Evolutionary conservation across 2,329 filamentous ascomycete genomes (phyloP).

Genomic region (Xylaria sp.): DNA sequence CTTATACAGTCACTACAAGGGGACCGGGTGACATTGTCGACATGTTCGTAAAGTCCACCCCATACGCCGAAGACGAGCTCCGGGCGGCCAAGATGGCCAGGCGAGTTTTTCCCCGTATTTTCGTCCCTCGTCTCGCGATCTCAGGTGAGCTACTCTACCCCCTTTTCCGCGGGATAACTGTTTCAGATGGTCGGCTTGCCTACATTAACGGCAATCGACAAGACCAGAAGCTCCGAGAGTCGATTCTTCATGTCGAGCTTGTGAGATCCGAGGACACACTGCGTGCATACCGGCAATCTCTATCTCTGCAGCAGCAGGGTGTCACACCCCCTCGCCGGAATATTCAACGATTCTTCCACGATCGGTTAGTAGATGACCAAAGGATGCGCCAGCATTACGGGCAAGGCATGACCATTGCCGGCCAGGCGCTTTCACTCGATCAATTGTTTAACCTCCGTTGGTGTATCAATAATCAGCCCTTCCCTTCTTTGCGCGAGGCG

Average conservation of each 20-base stretch:
- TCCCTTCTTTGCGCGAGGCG: slow-evolving; percentile 13
- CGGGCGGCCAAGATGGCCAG: slow-evolving; percentile 12
- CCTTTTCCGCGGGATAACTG: slow-evolving; percentile 14
- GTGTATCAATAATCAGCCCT: slow-evolving; percentile 13
- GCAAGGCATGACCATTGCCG: slow-evolving; percentile 12
- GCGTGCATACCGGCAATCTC: slow-evolving; percentile 25
- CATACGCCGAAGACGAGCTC: slow-evolving; percentile 13
- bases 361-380: slow-evolving; percentile 19
- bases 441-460: slow-evolving; percentile 25
- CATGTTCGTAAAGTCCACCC: slow-evolving; percentile 26
- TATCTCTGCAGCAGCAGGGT: slow-evolving; percentile 5
- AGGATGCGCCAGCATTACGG: slow-evolving; percentile 23
- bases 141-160: slow-evolving; percentile 32
- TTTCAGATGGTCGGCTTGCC: slow-evolving; percentile 20
- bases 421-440: slow-evolving; percentile 6
- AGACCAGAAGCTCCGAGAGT: slow-evolving; percentile 4
- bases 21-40: not conserved
- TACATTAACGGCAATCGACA: slow-evolving; percentile 8
- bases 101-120: slow-evolving; percentile 18
- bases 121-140: slow-evolving; percentile 13
- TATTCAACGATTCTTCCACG: slow-evolving; percentile 26
- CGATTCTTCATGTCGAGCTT: slow-evolving; percentile 32
- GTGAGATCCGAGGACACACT: slow-evolving; percentile 35
- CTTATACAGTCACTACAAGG: slow-evolving; percentile 22
- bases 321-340: not conserved